Percentiles rank a stretch among this genome's conserved stretches.
phyloP scores from a whole-genome alignment of 176 grass and related monocot species.

The Pharus latifolius region DNA sequence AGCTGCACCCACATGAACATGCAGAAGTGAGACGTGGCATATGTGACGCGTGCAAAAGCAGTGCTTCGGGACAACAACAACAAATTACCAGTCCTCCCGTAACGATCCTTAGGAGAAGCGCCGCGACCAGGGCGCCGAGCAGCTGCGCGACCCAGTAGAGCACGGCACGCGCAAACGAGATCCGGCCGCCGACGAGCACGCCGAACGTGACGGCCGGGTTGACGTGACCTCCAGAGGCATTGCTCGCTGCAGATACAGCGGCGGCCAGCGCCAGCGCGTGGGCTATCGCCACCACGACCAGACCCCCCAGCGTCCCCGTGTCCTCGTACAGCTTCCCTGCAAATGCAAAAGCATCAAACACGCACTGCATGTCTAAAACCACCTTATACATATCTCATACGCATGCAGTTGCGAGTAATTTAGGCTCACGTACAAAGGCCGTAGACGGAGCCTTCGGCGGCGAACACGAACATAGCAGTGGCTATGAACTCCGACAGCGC shows the following conservation, averaged over 20 bases:
- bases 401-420: not conserved
- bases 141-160: constrained; percentile 81
- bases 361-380: too few relatives aligned
- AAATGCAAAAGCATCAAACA: not conserved
- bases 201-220: constrained; percentile 90
- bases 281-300: constrained; percentile 61
- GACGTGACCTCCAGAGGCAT: constrained; percentile 53
- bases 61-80: not conserved
- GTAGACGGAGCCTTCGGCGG: constrained; percentile 67
- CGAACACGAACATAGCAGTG: constrained; percentile 81
- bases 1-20: constrained; percentile 37
- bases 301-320: constrained; percentile 35
- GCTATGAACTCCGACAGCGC: constrained; percentile 71
- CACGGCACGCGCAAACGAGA: constrained; percentile 50
- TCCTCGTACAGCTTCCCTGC: constrained; percentile 73
- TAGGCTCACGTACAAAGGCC: constrained; percentile 39
- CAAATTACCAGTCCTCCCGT: constrained; percentile 64
- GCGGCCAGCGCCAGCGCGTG: constrained; percentile 53
- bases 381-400: too few relatives aligned
- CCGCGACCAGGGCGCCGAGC: constrained; percentile 56
- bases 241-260: constrained; percentile 38
- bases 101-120: constrained; percentile 42
- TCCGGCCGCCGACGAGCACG: constrained; percentile 59
- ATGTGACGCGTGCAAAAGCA: not conserved
- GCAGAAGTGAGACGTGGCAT: constrained; percentile 18